phyloP scores from a whole-genome alignment of 768 basidiomycete species.

The Kondoa malvinella region DNA sequence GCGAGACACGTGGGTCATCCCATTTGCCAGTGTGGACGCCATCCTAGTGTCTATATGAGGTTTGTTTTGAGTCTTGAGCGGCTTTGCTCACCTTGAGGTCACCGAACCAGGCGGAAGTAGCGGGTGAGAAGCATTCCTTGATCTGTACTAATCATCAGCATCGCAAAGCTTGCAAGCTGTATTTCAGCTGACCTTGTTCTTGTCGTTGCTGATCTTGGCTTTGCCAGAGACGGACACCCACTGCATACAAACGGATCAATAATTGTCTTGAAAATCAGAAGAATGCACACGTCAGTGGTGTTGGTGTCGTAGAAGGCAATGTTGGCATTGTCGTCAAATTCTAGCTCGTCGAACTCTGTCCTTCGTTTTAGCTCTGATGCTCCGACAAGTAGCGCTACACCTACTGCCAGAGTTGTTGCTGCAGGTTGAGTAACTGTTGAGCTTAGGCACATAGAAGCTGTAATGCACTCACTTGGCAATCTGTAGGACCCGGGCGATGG shows the following conservation, averaged over 20 bases:
- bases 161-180: not conserved
- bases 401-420: conserved; percentile 21
- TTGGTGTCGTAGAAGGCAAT: conserved; percentile 20
- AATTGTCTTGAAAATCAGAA: not conserved
- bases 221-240: conserved; percentile 26
- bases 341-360: not conserved
- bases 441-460: conserved; percentile 17
- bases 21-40: conserved; percentile 18
- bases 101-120: conserved; percentile 19
- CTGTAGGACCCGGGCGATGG: not conserved
- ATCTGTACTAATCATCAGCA: not conserved
- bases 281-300: conserved; percentile 3
- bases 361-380: too few relatives aligned
- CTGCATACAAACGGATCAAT: conserved; percentile 8
- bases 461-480: not conserved
- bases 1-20: conserved; percentile 21
- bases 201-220: conserved; percentile 15
- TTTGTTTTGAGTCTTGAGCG: not conserved
- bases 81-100: not conserved
- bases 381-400: not conserved
- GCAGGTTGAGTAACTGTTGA: not conserved
- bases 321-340: conserved; percentile 16
- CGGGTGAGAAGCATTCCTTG: not conserved
- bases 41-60: conserved; percentile 10
- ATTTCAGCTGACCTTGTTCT: not conserved